Base-by-base conservation (phyloP, 2,329 filamentous ascomycete species). In the Sclerotiophoma versabilis region DNA sequence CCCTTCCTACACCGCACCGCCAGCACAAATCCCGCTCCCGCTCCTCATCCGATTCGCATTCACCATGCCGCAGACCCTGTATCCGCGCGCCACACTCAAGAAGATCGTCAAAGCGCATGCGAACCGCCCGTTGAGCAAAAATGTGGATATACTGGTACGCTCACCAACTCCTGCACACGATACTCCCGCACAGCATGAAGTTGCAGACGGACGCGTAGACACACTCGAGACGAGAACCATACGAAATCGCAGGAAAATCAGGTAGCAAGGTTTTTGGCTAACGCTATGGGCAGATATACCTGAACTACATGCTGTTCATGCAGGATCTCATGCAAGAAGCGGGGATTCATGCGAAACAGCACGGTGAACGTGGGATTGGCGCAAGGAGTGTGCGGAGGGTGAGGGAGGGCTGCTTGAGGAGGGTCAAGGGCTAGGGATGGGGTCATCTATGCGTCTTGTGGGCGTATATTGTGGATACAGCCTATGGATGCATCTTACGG, bases 61-160 rank as follows among this genome's bases (percentile, higher is more conserved):
- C 9, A 88, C 87, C 83, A 85, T 84, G 45, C 78, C 84, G 81
- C 85, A 19, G 69, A 93, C 92, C 65, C 81, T 91, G 12, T 96
- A 96, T 69, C 92, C 92, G 10, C 87, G 92, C 59, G 87, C 86
- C 15, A 95, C 91, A 0, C 82, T 96, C 65, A 95, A 92, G 76
- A 93, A 92, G 75, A 93, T 96, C 56, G 83, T 96, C 68, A 96
- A 96, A 77, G 92, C 91, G 15, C 92, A 96, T 75, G 89, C 91
- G 8, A 89, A 90, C 59, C 87, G 88, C 71, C 89, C 84, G 60
- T 76, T 96, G 59, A 91, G 88, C 79, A 95, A 92, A 76, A 93
- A 95, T 75, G 89, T 87, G 25, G 93, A 96, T 76, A 87, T 96
- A 53, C 81, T 93, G 77, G 91, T 96, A 77, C 56, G 84, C 66